Evolutionary conservation across 2,329 filamentous ascomycete genomes (phyloP).

Genomic region (Monosporascus sp.): DNA sequence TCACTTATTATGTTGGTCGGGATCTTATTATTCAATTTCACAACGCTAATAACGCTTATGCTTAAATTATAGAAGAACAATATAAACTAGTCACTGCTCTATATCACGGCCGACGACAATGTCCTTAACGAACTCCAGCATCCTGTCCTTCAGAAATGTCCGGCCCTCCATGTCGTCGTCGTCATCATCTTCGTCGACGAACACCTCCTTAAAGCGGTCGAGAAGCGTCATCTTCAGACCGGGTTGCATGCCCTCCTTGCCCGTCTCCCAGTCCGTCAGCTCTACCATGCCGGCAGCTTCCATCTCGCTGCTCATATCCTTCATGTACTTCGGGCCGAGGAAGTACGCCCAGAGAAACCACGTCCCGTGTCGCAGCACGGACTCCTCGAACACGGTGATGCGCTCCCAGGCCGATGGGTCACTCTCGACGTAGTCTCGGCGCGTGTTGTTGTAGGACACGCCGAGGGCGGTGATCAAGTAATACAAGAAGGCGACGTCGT

Average conservation of each 20-base stretch:
- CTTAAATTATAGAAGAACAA: no score
- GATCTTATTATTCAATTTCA: no score
- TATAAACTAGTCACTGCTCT: no score
- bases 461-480: constrained; percentile 11
- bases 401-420: constrained; percentile 8
- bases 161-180: not conserved
- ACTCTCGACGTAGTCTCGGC: not conserved
- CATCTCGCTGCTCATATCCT: constrained; percentile 8
- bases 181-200: not conserved
- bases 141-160: not conserved
- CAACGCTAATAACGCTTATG: no score
- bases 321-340: not conserved
- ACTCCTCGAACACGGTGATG: constrained; percentile 19
- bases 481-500: constrained; percentile 16
- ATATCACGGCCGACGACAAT: not conserved
- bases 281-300: constrained; percentile 12
- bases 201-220: constrained; percentile 7
- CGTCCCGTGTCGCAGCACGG: constrained; percentile 22
- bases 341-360: constrained; percentile 22
- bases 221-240: constrained; percentile 21
- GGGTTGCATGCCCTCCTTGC: constrained; percentile 2
- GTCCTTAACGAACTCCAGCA: not conserved
- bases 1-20: no score
- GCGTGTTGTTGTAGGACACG: not conserved
- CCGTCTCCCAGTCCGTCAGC: constrained; percentile 19